Evolutionary conservation across 2,329 filamentous ascomycete genomes (phyloP).

Genomic region (Ascochyta koolunga): DNA sequence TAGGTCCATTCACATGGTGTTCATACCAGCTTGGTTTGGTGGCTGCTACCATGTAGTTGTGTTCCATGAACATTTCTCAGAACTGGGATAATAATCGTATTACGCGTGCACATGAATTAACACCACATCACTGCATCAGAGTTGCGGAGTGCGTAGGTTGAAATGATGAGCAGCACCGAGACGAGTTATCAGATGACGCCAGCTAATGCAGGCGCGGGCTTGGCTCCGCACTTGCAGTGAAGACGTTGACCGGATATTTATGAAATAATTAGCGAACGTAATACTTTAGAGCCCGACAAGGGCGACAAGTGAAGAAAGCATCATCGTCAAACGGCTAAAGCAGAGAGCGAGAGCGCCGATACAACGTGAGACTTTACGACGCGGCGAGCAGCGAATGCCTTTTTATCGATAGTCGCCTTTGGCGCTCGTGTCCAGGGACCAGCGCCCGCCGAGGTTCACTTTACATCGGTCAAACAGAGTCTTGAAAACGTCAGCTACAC

Average conservation of each 20-base stretch:
- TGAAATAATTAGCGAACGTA: background rate
- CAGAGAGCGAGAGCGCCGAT: too few relatives aligned
- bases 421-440: background rate
- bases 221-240: conserved; percentile 8
- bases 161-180: background rate
- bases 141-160: background rate
- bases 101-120: background rate
- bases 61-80: conserved; percentile 6
- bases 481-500: background rate
- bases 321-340: background rate
- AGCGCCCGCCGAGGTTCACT: background rate
- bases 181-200: conserved; percentile 8
- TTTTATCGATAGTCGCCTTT: too few relatives aligned
- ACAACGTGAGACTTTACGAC: too few relatives aligned
- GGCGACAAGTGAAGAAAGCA: too few relatives aligned
- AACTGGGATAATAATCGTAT: background rate
- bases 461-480: background rate
- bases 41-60: background rate
- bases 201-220: conserved; percentile 18
- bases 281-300: background rate
- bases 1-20: conserved; percentile 15
- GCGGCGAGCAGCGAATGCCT: too few relatives aligned
- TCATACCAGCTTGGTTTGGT: conserved; percentile 14
- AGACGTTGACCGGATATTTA: background rate
- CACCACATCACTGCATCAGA: background rate